Percentiles rank a stretch among this genome's conserved stretches.
These are phyloP conservation scores for Fusarium irregulare DNA, from an alignment of 2,329 filamentous ascomycete genomes.

Conservation along the genomic window DNA sequence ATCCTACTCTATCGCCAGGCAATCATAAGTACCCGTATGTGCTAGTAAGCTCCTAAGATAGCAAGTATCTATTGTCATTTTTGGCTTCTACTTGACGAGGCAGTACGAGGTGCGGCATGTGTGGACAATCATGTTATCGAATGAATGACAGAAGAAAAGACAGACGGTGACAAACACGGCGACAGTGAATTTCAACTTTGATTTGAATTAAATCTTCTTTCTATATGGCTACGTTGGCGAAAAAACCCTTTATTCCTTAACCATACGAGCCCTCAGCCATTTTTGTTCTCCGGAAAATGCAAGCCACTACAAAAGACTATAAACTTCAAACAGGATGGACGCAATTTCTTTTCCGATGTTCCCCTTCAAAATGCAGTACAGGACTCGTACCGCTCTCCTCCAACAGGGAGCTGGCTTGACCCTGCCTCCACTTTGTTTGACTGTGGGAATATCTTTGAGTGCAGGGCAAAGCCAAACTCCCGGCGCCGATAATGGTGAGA, in stretches of 20 bases:
- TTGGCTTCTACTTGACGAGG: neutral
- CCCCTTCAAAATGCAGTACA: conserved; percentile 9
- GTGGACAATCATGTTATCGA: neutral
- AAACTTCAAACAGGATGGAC: conserved; percentile 15
- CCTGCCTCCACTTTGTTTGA: neutral
- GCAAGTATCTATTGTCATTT: neutral
- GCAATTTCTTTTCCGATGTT: conserved; percentile 25
- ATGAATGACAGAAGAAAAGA: neutral
- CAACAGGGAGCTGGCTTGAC: conserved; percentile 8
- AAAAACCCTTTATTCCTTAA: conserved; percentile 1
- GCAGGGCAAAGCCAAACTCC: conserved; percentile 5
- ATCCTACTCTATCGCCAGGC: neutral
- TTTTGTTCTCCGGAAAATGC: conserved; percentile 25
- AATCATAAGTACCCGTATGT: neutral
- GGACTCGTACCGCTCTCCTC: conserved; percentile 6
- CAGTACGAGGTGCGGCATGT: neutral
- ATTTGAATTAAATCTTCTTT: conserved; percentile 18
- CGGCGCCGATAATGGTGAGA: conserved; percentile 11
- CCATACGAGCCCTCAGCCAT: conserved; percentile 11
- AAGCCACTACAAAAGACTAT: conserved; percentile 17
- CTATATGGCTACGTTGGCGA: conserved; percentile 13
- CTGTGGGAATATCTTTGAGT: conserved; percentile 4
- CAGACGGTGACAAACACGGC: neutral
- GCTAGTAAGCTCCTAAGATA: neutral
- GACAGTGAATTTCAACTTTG: conserved; percentile 6